These are phyloP conservation scores for Rhizophagus sp. DNA, from an alignment of 192 early-diverging fungal genomes.

Conservation along the genomic window DNA sequence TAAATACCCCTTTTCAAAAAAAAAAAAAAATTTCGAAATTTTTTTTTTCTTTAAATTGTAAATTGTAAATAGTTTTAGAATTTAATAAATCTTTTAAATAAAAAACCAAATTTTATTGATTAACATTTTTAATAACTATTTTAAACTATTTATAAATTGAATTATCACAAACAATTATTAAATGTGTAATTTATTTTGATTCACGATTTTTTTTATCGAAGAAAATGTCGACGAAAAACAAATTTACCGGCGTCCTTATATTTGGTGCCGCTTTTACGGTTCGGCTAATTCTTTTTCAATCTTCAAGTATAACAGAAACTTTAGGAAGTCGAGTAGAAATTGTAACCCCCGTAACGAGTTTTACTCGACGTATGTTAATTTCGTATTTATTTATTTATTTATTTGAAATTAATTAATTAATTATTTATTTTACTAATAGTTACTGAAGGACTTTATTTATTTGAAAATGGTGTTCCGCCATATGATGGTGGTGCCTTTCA, in stretches of 20 bases:
- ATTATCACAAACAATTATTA: too few relatives aligned
- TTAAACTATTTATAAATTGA: too few relatives aligned
- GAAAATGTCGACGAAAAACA: not conserved
- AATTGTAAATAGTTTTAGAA: too few relatives aligned
- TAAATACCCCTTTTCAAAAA: too few relatives aligned
- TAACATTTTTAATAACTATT: too few relatives aligned
- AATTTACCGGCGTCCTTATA: constrained; percentile 12
- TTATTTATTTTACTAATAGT: constrained; percentile 45
- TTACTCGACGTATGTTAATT: constrained; percentile 67
- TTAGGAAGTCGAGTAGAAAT: constrained; percentile 71
- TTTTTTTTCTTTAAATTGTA: too few relatives aligned
- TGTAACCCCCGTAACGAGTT: constrained; percentile 85
- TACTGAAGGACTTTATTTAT: constrained; percentile 83
- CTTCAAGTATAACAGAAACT: constrained; percentile 46
- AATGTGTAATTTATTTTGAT: too few relatives aligned
- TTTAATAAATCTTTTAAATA: too few relatives aligned
- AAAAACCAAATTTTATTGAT: too few relatives aligned
- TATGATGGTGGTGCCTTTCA: constrained; percentile 90
- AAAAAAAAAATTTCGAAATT: too few relatives aligned
- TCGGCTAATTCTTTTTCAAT: constrained; percentile 48
- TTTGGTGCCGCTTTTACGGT: constrained; percentile 41
- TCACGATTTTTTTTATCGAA: not conserved
- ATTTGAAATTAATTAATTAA: not conserved
- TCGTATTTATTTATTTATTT: not conserved
- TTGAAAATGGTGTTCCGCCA: constrained; percentile 69